Base-by-base conservation (phyloP, 192 early-diverging fungal species). In the Obelidium mucronatum region DNA sequence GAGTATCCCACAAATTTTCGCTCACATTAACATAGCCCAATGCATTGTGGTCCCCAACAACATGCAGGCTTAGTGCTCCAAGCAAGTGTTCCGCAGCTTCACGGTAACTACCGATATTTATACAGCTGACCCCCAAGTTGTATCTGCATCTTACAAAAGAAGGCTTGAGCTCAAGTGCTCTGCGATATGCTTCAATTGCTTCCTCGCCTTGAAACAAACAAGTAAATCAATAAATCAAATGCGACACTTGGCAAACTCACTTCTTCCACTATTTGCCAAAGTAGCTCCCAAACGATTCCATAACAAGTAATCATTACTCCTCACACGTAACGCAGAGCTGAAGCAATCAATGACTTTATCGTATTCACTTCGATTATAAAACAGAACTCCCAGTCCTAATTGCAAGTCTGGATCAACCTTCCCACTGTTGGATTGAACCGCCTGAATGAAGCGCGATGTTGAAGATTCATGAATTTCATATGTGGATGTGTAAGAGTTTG, bases 301-400 rank as follows among this genome's bases (percentile, higher is more conserved):
- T 58, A 97, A 83, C 73, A 95, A 79, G 74, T 96, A 96, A 78
- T 96, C 94, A 75, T 91, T 87, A 5, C 95, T 95, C 22, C 93
- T 83, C 35, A 90, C 88, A n/a, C 89, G 83, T 39, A 98, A 80
- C 35, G 96, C 96, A 0, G 94, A 88, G 59, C 90, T 87, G 87
- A 98, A 98, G 81, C 96, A 98, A 77, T 98, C 96, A 19, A 95
- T 89, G 0, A 96, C 94, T 86, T 98, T 98, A 59, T 94, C 90
- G 71, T 94, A 98, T 79, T 98, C 96, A 48, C 92, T 83, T n/a
- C 91, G 92, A 34, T 93, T 91, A 84, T 98, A 95, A 77, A 96
- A 98, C 69, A 98, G 75, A 4, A 98, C 89, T 11, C 96, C 96
- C 17, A 98, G 86, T 1, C 93, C 96, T 33, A 95, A 85, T 78